Evolutionary conservation across 495 filamentous ascomycete genomes (phyloP).

Genomic region (Aspergillus egyptiacus): DNA sequence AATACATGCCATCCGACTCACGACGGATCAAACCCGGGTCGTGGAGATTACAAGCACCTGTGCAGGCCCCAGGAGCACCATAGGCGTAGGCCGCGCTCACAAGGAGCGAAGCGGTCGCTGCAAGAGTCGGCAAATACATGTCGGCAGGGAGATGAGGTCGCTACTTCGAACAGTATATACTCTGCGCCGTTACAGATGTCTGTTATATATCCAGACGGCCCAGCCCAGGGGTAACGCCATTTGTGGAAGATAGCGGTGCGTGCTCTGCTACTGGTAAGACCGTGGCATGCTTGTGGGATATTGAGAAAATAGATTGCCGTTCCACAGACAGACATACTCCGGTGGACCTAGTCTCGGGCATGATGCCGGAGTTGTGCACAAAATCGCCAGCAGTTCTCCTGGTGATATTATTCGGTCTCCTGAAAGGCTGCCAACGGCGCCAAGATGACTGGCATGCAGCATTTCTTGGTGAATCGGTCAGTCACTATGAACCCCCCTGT

Average conservation of each 20-base stretch:
- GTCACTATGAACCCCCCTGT: neutral
- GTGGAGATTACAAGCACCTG: conserved; percentile 55
- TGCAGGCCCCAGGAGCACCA: conserved; percentile 52
- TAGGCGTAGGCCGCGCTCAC: conserved; percentile 34
- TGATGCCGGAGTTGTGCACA: too few relatives aligned
- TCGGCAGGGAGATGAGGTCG: neutral
- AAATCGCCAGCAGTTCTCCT: too few relatives aligned
- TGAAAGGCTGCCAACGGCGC: neutral
- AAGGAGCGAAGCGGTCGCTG: conserved; percentile 7
- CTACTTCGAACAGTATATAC: neutral
- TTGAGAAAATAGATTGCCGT: neutral
- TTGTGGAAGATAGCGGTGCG: conserved; percentile 4
- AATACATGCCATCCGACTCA: conserved; percentile 59
- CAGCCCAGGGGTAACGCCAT: neutral
- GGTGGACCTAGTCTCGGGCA: conserved; percentile 2
- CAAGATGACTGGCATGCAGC: too few relatives aligned
- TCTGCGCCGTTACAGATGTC: neutral
- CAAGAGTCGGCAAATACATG: conserved; percentile 6
- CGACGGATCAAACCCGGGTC: conserved; percentile 62
- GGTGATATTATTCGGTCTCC: neutral
- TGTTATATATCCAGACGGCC: conserved; percentile 2
- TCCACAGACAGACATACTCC: neutral
- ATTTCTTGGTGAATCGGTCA: neutral
- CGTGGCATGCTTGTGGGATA: neutral
- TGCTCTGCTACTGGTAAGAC: neutral